phyloP scores from a whole-genome alignment of 2,329 filamentous ascomycete species.

The Diaporthe eres region DNA sequence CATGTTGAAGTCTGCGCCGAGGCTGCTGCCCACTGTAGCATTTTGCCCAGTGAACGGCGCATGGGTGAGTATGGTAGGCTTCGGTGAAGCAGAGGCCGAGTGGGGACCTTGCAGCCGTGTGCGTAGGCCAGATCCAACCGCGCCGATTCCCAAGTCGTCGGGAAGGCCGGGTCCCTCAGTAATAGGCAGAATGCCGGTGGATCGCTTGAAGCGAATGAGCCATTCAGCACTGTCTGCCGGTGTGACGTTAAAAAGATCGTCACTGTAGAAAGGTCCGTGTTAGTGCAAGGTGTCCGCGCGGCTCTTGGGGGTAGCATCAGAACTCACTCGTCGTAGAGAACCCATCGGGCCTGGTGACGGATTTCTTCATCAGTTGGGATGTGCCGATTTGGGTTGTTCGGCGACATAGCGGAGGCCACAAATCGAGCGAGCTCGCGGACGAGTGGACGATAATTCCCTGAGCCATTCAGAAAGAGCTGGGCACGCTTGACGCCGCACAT shows the following conservation, averaged over 20 bases:
- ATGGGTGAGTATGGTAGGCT: constrained; percentile 45
- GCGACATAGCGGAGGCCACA: constrained; percentile 66
- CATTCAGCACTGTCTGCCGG: constrained; percentile 75
- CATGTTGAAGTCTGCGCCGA: not conserved
- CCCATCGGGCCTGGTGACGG: constrained; percentile 75
- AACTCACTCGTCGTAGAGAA: constrained; percentile 73
- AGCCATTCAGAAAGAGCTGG: constrained; percentile 69
- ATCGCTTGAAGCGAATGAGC: constrained; percentile 74
- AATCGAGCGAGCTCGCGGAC: constrained; percentile 68
- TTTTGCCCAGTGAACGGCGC: constrained; percentile 49
- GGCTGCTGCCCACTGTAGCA: not conserved
- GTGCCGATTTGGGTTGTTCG: constrained; percentile 72
- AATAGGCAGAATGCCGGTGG: constrained; percentile 65
- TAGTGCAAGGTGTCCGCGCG: not conserved
- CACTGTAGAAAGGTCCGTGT: constrained; percentile 52
- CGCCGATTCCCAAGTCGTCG: not conserved
- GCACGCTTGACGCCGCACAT: constrained; percentile 30
- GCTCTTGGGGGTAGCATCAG: not conserved
- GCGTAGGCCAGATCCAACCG: not conserved
- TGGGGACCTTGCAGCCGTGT: constrained; percentile 48
- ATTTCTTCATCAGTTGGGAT: constrained; percentile 73
- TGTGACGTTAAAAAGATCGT: constrained; percentile 76
- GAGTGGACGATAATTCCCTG: constrained; percentile 72
- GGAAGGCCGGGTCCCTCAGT: constrained; percentile 66
- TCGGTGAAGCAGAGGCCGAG: constrained; percentile 65